These are phyloP conservation scores for Phytopythium sindhum DNA, from an alignment of 352 stramenopile genomes.

Conservation along the genomic window DNA sequence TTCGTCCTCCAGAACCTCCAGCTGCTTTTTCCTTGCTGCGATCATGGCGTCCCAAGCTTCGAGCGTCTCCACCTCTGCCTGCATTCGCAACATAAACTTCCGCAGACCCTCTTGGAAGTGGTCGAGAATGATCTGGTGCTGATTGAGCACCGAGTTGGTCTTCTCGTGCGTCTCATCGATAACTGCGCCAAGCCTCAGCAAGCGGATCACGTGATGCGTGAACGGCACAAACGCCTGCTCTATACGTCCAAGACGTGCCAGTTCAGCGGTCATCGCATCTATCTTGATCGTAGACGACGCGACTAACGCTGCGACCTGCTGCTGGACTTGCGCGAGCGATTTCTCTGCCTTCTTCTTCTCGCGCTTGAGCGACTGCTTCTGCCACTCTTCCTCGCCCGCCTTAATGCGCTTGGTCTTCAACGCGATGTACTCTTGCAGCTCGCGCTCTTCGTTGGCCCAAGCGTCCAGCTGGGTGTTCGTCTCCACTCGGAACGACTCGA, in stretches of 20 bases:
- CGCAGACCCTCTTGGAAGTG: slow-evolving; percentile 62
- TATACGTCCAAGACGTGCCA: slow-evolving; percentile 51
- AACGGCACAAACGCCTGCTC: slow-evolving; percentile 78
- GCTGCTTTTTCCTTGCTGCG: slow-evolving; percentile 47
- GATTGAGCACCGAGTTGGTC: slow-evolving; percentile 35
- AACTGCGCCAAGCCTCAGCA: slow-evolving; percentile 35
- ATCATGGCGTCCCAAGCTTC: slow-evolving; percentile 76
- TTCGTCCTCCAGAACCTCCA: slow-evolving; percentile 56
- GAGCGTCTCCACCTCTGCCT: slow-evolving; percentile 44
- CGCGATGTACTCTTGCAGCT: slow-evolving; percentile 71
- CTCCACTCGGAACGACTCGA: slow-evolving; percentile 56
- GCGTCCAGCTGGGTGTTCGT: slow-evolving; percentile 63
- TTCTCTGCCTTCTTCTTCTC: slow-evolving; percentile 80
- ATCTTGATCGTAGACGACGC: slow-evolving; percentile 50
- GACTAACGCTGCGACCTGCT: slow-evolving; percentile 39
- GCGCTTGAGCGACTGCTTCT: slow-evolving; percentile 76
- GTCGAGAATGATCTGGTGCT: slow-evolving; percentile 38
- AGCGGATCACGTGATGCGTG: slow-evolving; percentile 62
- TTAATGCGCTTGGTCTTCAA: slow-evolving; percentile 79
- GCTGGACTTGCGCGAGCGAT: slow-evolving; percentile 50
- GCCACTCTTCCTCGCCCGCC: slow-evolving; percentile 73
- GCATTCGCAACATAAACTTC: slow-evolving; percentile 44
- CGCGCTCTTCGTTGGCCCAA: slow-evolving; percentile 52
- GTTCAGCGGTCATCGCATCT: slow-evolving; percentile 60
- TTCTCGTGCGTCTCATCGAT: slow-evolving; percentile 38